These are phyloP conservation scores for Moesziomyces globuligerus DNA, from an alignment of 1,284 basidiomycete genomes.

Conservation along the genomic window DNA sequence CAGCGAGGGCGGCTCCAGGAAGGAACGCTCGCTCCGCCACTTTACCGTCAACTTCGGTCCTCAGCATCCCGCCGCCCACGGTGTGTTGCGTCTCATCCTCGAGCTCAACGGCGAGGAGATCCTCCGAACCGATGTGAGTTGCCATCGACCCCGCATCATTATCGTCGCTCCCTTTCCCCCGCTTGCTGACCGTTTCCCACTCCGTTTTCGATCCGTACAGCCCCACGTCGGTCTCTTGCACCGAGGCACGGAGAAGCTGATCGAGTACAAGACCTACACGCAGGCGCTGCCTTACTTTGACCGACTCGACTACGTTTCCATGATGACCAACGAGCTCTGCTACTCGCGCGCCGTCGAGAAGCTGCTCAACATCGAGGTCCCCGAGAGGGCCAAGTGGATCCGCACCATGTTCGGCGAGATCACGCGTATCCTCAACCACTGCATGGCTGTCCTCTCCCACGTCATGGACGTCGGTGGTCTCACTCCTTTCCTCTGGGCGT, in stretches of 20 bases:
- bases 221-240: conserved; percentile 96
- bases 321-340: conserved; percentile 77
- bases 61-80: conserved; percentile 98
- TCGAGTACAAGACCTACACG: conserved; percentile 98
- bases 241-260: conserved; percentile 97
- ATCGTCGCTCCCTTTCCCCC: no score
- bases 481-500: conserved; percentile 99
- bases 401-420: conserved; percentile 97
- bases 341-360: conserved; percentile 98
- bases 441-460: conserved; percentile 97
- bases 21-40: conserved; percentile 79
- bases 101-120: conserved; percentile 91
- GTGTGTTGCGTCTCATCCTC: conserved; percentile 95
- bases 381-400: conserved; percentile 99
- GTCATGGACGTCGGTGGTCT: conserved; percentile 82
- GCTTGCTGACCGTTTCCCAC: conserved; percentile 63
- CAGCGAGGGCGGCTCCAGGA: conserved; percentile 77
- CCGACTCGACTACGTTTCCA: conserved; percentile 97
- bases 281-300: conserved; percentile 99
- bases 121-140: conserved; percentile 60
- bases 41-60: conserved; percentile 70
- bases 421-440: conserved; percentile 93
- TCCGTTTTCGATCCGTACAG: conserved; percentile 22
- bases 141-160: no score
- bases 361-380: conserved; percentile 96